Evolutionary conservation across 2,329 filamentous ascomycete species (phyloP), one percentile per base, ranked within the genome.

Genomic region (Trichothecium roseum): DNA sequence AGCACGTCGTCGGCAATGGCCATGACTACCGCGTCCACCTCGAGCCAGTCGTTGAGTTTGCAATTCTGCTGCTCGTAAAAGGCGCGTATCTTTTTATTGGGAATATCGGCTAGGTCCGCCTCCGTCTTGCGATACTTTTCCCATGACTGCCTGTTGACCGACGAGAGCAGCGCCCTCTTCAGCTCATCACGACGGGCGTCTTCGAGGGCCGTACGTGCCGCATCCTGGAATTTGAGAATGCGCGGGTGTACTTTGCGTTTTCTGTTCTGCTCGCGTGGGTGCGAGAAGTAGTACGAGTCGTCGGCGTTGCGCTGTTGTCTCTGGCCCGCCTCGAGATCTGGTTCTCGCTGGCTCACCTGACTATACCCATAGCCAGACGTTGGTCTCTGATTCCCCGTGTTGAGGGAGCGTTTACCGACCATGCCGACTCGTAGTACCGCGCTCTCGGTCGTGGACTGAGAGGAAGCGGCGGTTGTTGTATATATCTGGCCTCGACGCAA

Each of bases 1-100:
- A 56, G 51, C 3, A 55, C 52, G 33, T 56, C 49, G 34, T 54
- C 51, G 7, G 53, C 52, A 13, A 56, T 50, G 9, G 53, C 50
- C 43, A 52, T 46, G n/a, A 56, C 52, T 4, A 55, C 50, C 18
- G 52, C 53, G 6, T 56, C 52, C 0, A 56, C 53, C 42, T 55
- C 52, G 18, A 55, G 49, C 52, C 52, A 56, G 38, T 56, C 53
- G 20, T 56, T 55, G 22, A 56, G 38, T 0, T 47, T 41, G 32
- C 51, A 43, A 16, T 56, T 56, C 37, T 56, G 53, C 12, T 37
- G 31, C 31, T 49, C 45, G 37, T 56, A 56, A 30, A 55, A 56
- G 0, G 18, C 24, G 3, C 52, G 43, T 3, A 56, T 0, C n/a
- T 44, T 42, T 16, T 53, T 55, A 32, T 53, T 53, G 34, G 43